These are phyloP conservation scores for Choricystis sp. DNA, from an alignment of 139 green algal genomes.

Conservation along the genomic window DNA sequence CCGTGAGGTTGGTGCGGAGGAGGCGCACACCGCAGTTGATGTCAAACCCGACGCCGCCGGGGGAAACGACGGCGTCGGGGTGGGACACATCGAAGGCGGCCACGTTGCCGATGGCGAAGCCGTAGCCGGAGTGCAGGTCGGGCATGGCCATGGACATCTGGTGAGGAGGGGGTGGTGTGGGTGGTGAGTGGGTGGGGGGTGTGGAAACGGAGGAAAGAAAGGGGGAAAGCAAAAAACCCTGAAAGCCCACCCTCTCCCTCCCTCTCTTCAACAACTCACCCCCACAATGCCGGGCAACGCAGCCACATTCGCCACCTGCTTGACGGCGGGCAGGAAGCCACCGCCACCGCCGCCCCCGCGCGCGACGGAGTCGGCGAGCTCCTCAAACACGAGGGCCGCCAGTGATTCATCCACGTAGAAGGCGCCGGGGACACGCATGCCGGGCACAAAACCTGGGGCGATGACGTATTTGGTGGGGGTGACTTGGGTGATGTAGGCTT, in stretches of 20 bases:
- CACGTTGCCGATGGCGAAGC: conserved; percentile 87
- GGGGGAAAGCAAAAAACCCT: too few relatives aligned
- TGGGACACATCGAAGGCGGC: conserved; percentile 78
- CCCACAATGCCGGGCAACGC: conserved; percentile 68
- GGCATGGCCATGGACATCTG: conserved; percentile 66
- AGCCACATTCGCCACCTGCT: conserved; percentile 82
- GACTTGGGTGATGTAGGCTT: conserved; percentile 21
- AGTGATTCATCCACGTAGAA: conserved; percentile 75
- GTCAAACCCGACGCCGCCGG: conserved; percentile 65
- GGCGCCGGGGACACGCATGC: conserved; percentile 54
- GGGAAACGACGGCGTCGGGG: conserved; percentile 64
- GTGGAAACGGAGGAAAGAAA: too few relatives aligned
- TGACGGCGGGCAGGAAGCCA: conserved; percentile 75
- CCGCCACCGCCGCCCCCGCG: conserved; percentile 31
- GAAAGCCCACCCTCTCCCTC: too few relatives aligned
- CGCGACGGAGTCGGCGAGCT: conserved; percentile 38
- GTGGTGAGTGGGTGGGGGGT: too few relatives aligned
- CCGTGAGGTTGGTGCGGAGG: conserved; percentile 70
- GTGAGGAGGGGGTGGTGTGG: not conserved
- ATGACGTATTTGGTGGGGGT: conserved; percentile 61
- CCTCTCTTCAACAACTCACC: conserved; percentile 18
- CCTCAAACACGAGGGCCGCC: conserved; percentile 53
- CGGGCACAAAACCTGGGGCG: conserved; percentile 61
- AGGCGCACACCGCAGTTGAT: conserved; percentile 87
- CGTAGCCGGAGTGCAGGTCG: conserved; percentile 81